Conservation (phyloP, 2,329 filamentous ascomycete species). For the Lomentospora prolificans region DNA sequence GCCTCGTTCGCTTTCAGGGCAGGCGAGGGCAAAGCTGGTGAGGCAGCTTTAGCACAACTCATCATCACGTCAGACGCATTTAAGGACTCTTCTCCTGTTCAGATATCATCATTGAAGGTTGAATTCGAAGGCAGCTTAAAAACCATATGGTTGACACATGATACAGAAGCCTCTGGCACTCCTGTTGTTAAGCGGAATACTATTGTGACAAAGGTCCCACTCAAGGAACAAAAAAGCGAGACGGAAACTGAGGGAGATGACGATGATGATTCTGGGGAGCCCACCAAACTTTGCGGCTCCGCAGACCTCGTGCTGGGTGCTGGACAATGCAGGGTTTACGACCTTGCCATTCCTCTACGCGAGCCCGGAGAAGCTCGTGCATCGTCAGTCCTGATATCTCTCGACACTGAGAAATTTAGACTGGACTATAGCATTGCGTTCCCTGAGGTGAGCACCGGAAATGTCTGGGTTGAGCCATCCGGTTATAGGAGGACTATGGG, state of each 20-base stretch:
- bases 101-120: constrained; percentile 40
- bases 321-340: constrained; percentile 59
- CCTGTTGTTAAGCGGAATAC: constrained; percentile 15
- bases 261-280: constrained; percentile 15
- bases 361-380: constrained; percentile 72
- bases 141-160: constrained; percentile 41
- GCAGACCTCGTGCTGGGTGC: constrained; percentile 27
- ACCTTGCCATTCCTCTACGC: constrained; percentile 62
- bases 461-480: constrained; percentile 40
- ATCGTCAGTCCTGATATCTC: constrained; percentile 48
- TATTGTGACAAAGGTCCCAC: constrained; percentile 16
- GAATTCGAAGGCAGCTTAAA: constrained; percentile 49
- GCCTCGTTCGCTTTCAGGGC: constrained; percentile 48
- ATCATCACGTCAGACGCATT: constrained; percentile 47
- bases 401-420: constrained; percentile 57
- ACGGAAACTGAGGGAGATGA: constrained; percentile 13
- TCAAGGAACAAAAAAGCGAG: constrained; percentile 17
- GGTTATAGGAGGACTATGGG: constrained; percentile 34
- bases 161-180: constrained; percentile 12
- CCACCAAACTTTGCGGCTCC: constrained; percentile 4
- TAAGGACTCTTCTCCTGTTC: constrained; percentile 38
- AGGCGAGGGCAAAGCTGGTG: constrained; percentile 51
- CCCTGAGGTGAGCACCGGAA: constrained; percentile 27
- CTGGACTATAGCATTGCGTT: constrained; percentile 56
- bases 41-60: constrained; percentile 48